Conservation (phyloP, 768 basidiomycete species). For the Pleurotus pulmonarius region DNA sequence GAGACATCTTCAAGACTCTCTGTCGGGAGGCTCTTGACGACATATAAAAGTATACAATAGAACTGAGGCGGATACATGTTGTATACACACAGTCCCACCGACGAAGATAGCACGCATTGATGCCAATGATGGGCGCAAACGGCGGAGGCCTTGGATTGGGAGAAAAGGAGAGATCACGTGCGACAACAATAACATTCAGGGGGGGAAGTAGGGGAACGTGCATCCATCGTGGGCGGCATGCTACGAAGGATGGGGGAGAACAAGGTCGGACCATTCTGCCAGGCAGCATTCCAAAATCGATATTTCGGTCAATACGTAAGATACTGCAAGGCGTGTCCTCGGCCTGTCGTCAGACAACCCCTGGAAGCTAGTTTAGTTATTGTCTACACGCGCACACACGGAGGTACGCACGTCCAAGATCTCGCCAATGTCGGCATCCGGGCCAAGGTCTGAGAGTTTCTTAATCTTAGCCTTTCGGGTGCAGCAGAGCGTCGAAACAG, state of each 20-base stretch:
- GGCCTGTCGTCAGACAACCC: slow-evolving; percentile 27
- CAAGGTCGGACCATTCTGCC: slow-evolving; percentile 34
- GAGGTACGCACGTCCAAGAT: slow-evolving; percentile 30
- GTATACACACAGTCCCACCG: too few species aligned
- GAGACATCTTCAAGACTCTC: too few species aligned
- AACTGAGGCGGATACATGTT: too few species aligned
- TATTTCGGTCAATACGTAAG: slow-evolving; percentile 43
- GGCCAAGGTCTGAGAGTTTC: slow-evolving; percentile 13
- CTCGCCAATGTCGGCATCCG: slow-evolving; percentile 26
- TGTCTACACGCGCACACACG: not conserved
- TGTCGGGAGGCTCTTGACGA: too few species aligned
- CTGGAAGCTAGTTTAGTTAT: slow-evolving; percentile 20
- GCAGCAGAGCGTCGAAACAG: slow-evolving; percentile 23
- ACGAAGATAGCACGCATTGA: too few species aligned
- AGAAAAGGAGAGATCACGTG: too few species aligned
- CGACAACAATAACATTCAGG: not conserved
- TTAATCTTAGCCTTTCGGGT: slow-evolving; percentile 25
- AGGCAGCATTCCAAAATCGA: slow-evolving; percentile 53
- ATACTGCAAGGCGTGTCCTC: slow-evolving; percentile 42
- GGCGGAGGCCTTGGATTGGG: too few species aligned
- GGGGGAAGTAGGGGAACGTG: too few species aligned
- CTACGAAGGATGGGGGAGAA: not conserved
- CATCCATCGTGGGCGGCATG: not conserved
- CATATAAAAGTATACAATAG: too few species aligned
- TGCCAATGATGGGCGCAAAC: too few species aligned